phyloP scores from a whole-genome alignment of 371 early-diverging fungal genomes.

The Chytridium lagenaria region DNA sequence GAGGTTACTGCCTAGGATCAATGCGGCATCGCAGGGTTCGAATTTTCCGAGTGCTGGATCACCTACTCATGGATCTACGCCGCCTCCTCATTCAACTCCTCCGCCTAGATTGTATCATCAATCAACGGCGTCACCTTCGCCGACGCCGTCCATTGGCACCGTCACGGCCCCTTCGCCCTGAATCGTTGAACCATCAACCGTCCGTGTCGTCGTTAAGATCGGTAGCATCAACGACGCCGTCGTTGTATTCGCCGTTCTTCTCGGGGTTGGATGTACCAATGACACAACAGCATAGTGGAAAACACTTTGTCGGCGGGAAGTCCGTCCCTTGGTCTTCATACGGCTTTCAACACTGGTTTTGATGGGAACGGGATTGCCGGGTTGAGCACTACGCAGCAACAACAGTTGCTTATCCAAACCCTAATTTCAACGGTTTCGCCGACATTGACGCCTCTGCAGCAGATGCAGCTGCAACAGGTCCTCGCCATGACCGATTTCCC shows the following conservation, averaged over 20 bases:
- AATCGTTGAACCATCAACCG: background rate
- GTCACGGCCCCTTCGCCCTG: background rate
- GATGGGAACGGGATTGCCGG: no score
- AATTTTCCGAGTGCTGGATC: background rate
- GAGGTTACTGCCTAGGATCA: background rate
- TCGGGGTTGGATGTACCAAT: conserved; percentile 28
- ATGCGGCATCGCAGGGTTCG: background rate
- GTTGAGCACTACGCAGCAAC: background rate
- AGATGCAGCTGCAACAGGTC: background rate
- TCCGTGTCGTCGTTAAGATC: background rate
- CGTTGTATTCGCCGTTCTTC: conserved; percentile 31
- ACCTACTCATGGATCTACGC: background rate
- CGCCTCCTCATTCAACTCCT: background rate
- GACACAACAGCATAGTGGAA: conserved; percentile 11
- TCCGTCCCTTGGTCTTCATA: background rate
- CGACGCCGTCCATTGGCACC: background rate
- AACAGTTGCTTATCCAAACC: background rate
- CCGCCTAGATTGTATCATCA: background rate
- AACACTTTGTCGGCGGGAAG: background rate
- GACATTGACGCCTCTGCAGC: background rate
- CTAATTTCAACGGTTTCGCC: background rate
- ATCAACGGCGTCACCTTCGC: background rate
- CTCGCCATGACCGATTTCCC: background rate
- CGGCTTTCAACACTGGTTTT: background rate
- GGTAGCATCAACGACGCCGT: background rate